Evolutionary conservation across 2,329 filamentous ascomycete genomes (phyloP), one percentile per base, ranked within the genome.

Genomic region (Arthrobotrys megalospora): DNA sequence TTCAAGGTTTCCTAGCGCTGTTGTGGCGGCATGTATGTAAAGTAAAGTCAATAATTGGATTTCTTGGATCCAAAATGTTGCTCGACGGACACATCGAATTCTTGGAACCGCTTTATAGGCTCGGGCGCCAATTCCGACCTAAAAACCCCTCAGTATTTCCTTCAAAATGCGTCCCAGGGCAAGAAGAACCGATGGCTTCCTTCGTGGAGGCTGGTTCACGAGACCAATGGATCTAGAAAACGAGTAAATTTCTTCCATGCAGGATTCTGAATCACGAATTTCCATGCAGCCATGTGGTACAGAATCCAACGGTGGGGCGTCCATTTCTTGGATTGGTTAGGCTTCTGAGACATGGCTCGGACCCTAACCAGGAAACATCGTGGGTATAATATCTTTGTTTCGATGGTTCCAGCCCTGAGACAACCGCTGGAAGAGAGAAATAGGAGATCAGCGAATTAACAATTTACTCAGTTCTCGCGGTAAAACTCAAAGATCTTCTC

Each of bases 291-390:
- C 55, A 47, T 41, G 60, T 64, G 60, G 60, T 48, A 64, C 43
- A 36, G 16, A 47, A 24, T 32, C 41, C 52, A 47, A 65, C 16
- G 43, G 60, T 65, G 65, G 60, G 64, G 65, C 47, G 52, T 41
- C 36, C 32, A 41, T 38, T 60, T 41, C 62, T 64, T 60, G 55
- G 55, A 60, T 60, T 60, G 55, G 55, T 58, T 70, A 77, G 72
- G 72, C 72, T 70, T 70, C 72, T 70, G 50, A 77, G 72, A 77
- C 72, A 77, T 70, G 21, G 55, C 36, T 60, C 55, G 55, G 55
- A 60, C 55, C 16, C 14, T 32, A 58, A 60, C 36, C 36, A 60
- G 36, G 55, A 60, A 43, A 43, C 36, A 32, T 60, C 12, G 34
- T 14, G 36, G 19, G 28, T 14, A 65, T 53, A 58, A 52, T 53